phyloP scores from a whole-genome alignment of 148 eudicot species.

The Persicaria maculosa region DNA sequence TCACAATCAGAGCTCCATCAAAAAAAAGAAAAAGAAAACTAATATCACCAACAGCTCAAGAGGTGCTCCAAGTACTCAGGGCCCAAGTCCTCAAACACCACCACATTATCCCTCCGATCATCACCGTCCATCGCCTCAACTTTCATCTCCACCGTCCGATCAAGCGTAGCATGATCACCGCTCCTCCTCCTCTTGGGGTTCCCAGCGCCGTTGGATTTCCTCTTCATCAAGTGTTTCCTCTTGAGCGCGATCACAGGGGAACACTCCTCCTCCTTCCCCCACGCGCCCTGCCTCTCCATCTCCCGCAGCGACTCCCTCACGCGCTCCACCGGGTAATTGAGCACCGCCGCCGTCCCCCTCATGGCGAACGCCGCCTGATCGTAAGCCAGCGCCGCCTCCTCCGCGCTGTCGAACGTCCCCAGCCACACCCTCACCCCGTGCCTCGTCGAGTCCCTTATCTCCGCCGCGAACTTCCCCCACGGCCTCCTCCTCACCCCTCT shows the following conservation, averaged over 20 bases:
- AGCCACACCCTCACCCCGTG: constrained; percentile 63
- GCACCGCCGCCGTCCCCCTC: constrained; percentile 49
- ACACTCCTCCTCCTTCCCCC: constrained; percentile 17
- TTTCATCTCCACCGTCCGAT: neutral
- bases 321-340: constrained; percentile 47
- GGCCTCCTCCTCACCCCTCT: constrained; percentile 64
- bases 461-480: constrained; percentile 68
- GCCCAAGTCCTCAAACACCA: constrained; percentile 58
- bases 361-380: constrained; percentile 70
- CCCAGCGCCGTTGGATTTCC: constrained; percentile 21
- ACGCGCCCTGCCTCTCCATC: constrained; percentile 19
- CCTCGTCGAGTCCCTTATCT: constrained; percentile 57
- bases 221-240: constrained; percentile 43
- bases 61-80: constrained; percentile 53
- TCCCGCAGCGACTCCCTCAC: constrained; percentile 41
- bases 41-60: constrained; percentile 21
- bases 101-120: constrained; percentile 8
- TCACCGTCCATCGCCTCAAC: neutral
- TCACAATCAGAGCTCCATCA: neutral
- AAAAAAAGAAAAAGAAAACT: neutral
- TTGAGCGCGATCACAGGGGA: constrained; percentile 60
- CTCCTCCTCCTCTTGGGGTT: constrained; percentile 9
- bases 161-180: neutral
- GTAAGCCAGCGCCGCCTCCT: constrained; percentile 66
- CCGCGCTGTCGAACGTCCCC: constrained; percentile 61